Base-by-base conservation (phyloP, 139 green algal species). In the Tetradesmus lagerheimii region DNA sequence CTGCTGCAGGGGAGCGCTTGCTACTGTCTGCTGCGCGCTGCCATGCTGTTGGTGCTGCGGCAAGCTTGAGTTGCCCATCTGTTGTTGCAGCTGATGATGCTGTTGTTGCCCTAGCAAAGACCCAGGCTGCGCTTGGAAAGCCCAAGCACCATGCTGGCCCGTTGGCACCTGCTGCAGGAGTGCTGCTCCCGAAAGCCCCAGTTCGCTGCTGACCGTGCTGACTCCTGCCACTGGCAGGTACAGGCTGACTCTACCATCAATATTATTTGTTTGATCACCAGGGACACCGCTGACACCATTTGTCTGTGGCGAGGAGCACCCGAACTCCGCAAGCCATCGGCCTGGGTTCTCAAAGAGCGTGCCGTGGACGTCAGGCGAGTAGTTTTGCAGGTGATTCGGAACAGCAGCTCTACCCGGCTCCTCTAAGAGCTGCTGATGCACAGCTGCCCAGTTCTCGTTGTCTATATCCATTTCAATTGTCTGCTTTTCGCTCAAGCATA, bases 21-120 rank as follows among this genome's bases (percentile, higher is more conserved):
- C 50, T 25, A 64, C 50, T 27, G 15, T 25, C 16, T 64, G 50
- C 50, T 64, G 50, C 12, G 50, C 25, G 50, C 50, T 64, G 50
- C 23, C 31, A 23, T 84, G 78, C 77, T 83, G 77, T 64, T 83
- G 77, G 12, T 84, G 78, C 78, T 84, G 78, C 78, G 64, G 78
- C n/a, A 39, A 27, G 14, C 25, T 20, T 64, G 50, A 64, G 25
- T 14, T 64, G 2, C 50, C 50, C 50, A 64, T 64, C 50, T 27
- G 11, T 14, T 64, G 50, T 14, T 64, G 50, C 25, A 64, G 50
- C 50, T 64, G 50, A 11, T 64, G 50, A 4, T 64, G 50, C 50
- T 64, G 50, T 25, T 5, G 50, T 14, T 64, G 50, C 16, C 50
- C 50, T 14, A 64, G 14, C 50, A 64, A 25, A 20, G 50, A 25